These are phyloP conservation scores for Keqinozyma sinolaborantium DNA, from an alignment of 1,139 yeast genomes.

Conservation along the genomic window DNA sequence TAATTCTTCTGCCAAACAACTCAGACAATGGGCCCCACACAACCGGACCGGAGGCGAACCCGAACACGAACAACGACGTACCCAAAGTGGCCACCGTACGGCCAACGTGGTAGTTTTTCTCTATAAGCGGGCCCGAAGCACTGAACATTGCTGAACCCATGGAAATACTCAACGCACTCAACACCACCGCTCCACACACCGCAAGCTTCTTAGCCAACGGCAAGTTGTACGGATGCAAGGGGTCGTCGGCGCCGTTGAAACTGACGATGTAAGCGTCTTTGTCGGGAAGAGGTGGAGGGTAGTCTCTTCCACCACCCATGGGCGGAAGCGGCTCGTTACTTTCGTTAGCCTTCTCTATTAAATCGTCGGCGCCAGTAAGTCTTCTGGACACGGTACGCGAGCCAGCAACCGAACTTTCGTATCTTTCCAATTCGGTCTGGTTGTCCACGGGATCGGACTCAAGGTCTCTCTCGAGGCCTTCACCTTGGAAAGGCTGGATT, in stretches of 20 bases:
- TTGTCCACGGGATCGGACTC: neutral
- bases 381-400: conserved; percentile 25
- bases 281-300: conserved; percentile 33
- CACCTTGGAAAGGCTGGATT: neutral
- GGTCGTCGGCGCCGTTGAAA: conserved; percentile 51
- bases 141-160: conserved; percentile 46
- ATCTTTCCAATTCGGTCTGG: conserved; percentile 21
- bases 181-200: conserved; percentile 25
- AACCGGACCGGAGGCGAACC: conserved; percentile 44
- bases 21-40: conserved; percentile 43
- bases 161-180: conserved; percentile 40
- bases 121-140: conserved; percentile 20
- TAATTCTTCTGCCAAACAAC: conserved; percentile 33
- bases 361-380: conserved; percentile 28
- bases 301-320: conserved; percentile 38
- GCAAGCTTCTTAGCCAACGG: conserved; percentile 25
- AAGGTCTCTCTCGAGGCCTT: neutral
- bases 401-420: conserved; percentile 22
- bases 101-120: conserved; percentile 30
- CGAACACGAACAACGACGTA: conserved; percentile 41
- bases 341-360: conserved; percentile 22
- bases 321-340: conserved; percentile 28
- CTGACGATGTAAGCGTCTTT: conserved; percentile 33
- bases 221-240: conserved; percentile 48
- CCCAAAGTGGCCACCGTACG: conserved; percentile 32